Conservation (phyloP, 495 filamentous ascomycete genomes). For the Stereocaulon alpinum region DNA sequence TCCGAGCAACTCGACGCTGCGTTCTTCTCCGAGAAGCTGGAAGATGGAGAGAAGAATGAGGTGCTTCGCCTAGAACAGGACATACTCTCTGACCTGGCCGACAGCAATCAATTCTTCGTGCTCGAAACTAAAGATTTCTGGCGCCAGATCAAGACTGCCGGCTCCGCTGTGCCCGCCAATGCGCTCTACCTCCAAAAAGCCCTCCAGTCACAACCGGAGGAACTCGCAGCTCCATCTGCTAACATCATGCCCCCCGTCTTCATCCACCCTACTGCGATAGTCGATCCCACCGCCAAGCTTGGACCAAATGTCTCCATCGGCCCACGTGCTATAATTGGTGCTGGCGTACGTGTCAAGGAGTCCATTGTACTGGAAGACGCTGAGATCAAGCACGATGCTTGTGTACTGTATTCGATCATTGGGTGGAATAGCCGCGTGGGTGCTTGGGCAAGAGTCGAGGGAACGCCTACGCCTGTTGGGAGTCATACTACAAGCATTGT, state of each 20-base stretch:
- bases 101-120: conserved; percentile 97
- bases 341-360: conserved; percentile 89
- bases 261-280: conserved; percentile 88
- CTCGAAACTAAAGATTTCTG: conserved; percentile 99
- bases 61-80: conserved; percentile 96
- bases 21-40: conserved; percentile 64
- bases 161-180: conserved; percentile 94
- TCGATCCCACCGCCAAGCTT: conserved; percentile 92
- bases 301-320: conserved; percentile 96
- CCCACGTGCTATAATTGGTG: conserved; percentile 70
- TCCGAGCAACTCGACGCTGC: conserved; percentile 83
- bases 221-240: conserved; percentile 74
- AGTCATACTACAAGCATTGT: conserved; percentile 91
- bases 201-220: conserved; percentile 69
- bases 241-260: conserved; percentile 91
- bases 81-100: conserved; percentile 89
- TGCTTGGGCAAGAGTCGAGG: conserved; percentile 95
- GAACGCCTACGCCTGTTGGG: conserved; percentile 77
- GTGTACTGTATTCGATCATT: conserved; percentile 91
- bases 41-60: conserved; percentile 69
- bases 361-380: conserved; percentile 89
- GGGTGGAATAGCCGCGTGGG: conserved; percentile 95
- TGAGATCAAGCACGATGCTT: conserved; percentile 96
- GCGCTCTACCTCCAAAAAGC: conserved; percentile 96
- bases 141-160: conserved; percentile 99